Evolutionary conservation across 768 basidiomycete species (phyloP).

Genomic region (Dentipellis fragilis): DNA sequence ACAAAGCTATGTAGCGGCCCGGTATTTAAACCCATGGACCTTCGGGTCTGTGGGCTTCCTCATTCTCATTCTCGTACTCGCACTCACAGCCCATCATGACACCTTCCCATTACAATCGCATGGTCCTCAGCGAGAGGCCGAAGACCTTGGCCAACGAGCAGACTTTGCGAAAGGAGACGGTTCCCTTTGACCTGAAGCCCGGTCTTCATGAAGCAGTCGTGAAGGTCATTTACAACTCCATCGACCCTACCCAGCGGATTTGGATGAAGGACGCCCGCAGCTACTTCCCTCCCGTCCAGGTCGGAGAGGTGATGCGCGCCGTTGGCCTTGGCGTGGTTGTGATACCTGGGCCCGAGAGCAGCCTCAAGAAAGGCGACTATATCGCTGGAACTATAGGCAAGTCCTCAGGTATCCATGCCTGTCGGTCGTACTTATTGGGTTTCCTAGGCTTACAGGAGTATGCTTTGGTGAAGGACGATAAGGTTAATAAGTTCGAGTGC

Average conservation of each 20-base stretch:
- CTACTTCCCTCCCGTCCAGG: conserved; percentile 40
- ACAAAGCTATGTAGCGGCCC: too few relatives aligned
- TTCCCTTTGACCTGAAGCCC: conserved; percentile 44
- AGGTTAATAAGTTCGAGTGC: conserved; percentile 45
- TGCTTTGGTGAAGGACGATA: conserved; percentile 45
- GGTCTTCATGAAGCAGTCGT: conserved; percentile 52
- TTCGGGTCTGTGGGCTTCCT: too few relatives aligned
- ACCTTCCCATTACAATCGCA: conserved; percentile 37
- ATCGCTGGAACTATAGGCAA: conserved; percentile 56
- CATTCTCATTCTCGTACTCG: too few relatives aligned
- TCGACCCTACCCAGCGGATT: conserved; percentile 86
- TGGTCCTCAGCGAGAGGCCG: conserved; percentile 75
- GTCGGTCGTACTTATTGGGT: neutral
- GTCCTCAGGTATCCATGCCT: conserved; percentile 14
- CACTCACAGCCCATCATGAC: conserved; percentile 1
- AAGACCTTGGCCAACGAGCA: conserved; percentile 52
- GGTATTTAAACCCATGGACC: too few relatives aligned
- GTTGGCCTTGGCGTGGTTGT: conserved; percentile 55
- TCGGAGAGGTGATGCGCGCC: conserved; percentile 59
- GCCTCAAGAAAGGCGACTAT: conserved; percentile 54
- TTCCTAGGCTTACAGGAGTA: conserved; percentile 70
- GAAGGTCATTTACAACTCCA: conserved; percentile 65
- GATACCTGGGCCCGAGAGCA: conserved; percentile 36
- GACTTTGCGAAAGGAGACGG: conserved; percentile 59
- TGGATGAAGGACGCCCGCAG: conserved; percentile 68